Evolutionary conservation across 2,329 filamentous ascomycete genomes (phyloP).

Genomic region (Penicillium glabrum): DNA sequence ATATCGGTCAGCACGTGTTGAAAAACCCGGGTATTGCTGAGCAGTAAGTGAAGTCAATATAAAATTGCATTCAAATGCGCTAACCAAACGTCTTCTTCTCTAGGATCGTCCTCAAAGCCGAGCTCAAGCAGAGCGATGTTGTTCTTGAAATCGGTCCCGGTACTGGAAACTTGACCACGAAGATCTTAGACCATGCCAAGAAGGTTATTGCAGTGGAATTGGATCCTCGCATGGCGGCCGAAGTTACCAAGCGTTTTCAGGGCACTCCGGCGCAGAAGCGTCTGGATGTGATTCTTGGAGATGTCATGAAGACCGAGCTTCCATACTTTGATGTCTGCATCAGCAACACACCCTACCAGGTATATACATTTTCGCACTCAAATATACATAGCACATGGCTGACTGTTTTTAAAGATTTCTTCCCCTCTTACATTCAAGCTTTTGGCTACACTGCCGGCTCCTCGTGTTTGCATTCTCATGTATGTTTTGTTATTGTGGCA

Average conservation of each 20-base stretch:
- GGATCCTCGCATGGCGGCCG: constrained; percentile 94
- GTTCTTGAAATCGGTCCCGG: constrained; percentile 93
- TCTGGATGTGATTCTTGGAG: constrained; percentile 83
- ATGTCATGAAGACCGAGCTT: constrained; percentile 86
- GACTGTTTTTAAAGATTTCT: constrained; percentile 63
- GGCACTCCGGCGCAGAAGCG: constrained; percentile 81
- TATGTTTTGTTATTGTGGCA: constrained; percentile 7
- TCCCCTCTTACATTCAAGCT: constrained; percentile 90
- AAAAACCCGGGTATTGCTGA: constrained; percentile 87
- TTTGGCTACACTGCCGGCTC: constrained; percentile 76
- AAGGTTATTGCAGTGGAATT: constrained; percentile 84
- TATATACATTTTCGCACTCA: constrained; percentile 23
- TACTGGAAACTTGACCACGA: constrained; percentile 83
- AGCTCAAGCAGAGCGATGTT: constrained; percentile 81
- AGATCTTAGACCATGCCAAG: constrained; percentile 84
- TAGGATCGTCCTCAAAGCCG: constrained; percentile 76
- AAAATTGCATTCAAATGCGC: too few species aligned
- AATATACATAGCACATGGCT: neutral
- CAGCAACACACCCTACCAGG: constrained; percentile 71
- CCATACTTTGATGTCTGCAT: constrained; percentile 83
- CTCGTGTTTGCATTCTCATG: constrained; percentile 86
- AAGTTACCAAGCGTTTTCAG: constrained; percentile 90
- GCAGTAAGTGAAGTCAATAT: constrained; percentile 38
- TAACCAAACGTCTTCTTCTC: neutral
- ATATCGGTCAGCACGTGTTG: constrained; percentile 86